Evolutionary conservation across 148 eudicot species (phyloP).

Genomic region (Persicaria tinctoria): DNA sequence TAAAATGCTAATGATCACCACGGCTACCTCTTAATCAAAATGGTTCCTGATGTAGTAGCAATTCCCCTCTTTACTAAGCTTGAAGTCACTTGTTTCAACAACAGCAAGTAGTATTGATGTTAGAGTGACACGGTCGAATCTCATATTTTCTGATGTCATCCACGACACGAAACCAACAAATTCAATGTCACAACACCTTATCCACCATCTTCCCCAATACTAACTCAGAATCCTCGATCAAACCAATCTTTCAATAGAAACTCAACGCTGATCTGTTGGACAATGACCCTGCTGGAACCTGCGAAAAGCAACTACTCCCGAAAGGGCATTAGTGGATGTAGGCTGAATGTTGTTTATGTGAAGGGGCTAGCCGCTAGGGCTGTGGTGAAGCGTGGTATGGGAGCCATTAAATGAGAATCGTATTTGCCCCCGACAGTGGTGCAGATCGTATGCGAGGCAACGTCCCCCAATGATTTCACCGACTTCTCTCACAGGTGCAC

Average conservation of each 20-base stretch:
- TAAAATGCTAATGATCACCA: constrained; percentile 29
- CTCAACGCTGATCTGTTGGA: constrained; percentile 27
- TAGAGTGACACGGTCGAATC: constrained; percentile 44
- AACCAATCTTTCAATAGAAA: constrained; percentile 43
- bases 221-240: constrained; percentile 38
- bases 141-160: constrained; percentile 38
- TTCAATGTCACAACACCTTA: constrained; percentile 60
- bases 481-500: no score
- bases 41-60: constrained; percentile 39
- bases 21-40: constrained; percentile 30
- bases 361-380: no score
- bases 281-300: no score
- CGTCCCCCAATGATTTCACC: no score
- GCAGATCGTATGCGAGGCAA: no score
- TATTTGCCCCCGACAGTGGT: no score
- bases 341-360: no score
- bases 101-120: constrained; percentile 31
- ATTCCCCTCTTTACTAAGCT: constrained; percentile 38
- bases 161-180: constrained; percentile 38
- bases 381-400: no score
- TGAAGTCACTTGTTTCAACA: constrained; percentile 24
- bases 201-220: constrained; percentile 38
- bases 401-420: no score
- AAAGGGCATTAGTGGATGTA: no score
- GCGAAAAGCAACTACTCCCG: no score